phyloP scores from a whole-genome alignment of 148 eudicot species.

The Fagopyrum homotropicum region DNA sequence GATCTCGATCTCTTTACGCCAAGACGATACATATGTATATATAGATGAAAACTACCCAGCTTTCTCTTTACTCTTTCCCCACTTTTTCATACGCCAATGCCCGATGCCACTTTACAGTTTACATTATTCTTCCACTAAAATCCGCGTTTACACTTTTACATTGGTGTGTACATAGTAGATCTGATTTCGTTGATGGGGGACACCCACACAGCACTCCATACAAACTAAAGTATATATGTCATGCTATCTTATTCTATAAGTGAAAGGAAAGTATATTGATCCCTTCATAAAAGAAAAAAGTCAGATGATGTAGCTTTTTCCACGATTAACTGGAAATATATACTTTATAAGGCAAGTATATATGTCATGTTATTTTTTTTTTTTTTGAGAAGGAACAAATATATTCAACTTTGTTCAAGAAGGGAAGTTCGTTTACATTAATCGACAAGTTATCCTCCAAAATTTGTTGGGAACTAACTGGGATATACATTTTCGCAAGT shows the following conservation, averaged over 20 bases:
- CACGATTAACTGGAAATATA: no score
- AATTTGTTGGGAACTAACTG: no score
- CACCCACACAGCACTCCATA: no score
- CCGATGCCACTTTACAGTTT: conserved; percentile 2
- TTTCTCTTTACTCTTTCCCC: not conserved
- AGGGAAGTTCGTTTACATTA: no score
- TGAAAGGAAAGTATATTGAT: conserved; percentile 6
- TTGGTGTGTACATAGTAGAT: not conserved
- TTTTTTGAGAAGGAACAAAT: no score
- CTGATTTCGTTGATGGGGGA: not conserved
- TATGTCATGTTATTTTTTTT: no score
- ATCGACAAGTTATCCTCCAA: no score
- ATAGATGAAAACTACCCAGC: not conserved
- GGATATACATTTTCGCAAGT: no score
- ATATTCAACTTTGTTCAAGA: no score
- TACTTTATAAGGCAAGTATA: no score
- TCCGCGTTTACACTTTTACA: conserved; percentile 2
- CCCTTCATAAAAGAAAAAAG: not conserved
- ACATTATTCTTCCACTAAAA: not conserved
- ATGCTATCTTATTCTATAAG: not conserved
- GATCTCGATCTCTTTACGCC: no score
- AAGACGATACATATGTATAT: not conserved
- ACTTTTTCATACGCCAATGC: not conserved
- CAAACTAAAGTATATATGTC: not conserved
- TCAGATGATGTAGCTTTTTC: no score